Evolutionary conservation across 2,329 filamentous ascomycete species (phyloP).

Genomic region (Tolypocladium inflatum): DNA sequence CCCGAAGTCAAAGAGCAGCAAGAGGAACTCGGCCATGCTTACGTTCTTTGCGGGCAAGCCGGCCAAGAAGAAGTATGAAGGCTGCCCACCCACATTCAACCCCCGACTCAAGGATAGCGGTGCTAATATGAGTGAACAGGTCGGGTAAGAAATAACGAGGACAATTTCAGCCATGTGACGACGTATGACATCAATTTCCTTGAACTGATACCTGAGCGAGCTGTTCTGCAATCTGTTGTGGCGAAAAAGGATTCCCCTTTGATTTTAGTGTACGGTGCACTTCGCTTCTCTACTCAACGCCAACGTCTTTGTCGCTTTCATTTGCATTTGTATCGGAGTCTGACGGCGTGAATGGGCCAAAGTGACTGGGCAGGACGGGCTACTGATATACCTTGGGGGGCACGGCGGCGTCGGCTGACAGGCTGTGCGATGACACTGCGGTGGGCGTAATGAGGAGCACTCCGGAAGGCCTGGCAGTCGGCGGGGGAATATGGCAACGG

Average conservation of each 20-base stretch:
- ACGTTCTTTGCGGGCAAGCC: slow-evolving; percentile 11
- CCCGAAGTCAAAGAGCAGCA: slow-evolving; percentile 6
- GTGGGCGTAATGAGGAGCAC: slow-evolving; percentile 8
- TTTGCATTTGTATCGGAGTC: slow-evolving; percentile 13
- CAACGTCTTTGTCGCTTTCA: neutral
- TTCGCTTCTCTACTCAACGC: neutral
- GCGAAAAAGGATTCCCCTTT: slow-evolving; percentile 1
- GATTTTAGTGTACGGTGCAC: neutral
- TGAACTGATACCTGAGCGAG: slow-evolving; percentile 8
- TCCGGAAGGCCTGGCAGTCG: neutral
- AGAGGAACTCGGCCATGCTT: slow-evolving; percentile 9
- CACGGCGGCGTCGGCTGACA: neutral
- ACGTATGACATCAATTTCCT: slow-evolving; percentile 5
- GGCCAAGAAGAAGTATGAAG: slow-evolving; percentile 12
- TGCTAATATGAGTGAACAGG: slow-evolving; percentile 1
- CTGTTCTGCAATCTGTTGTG: slow-evolving; percentile 1
- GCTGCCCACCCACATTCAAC: neutral
- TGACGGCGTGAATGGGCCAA: slow-evolving; percentile 11
- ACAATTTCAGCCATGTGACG: neutral
- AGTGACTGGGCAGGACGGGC: slow-evolving; percentile 10
- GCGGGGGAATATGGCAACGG: neutral
- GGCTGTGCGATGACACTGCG: neutral
- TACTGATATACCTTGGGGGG: slow-evolving; percentile 3
- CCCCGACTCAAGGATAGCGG: neutral
- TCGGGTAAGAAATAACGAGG: slow-evolving; percentile 9